Evolutionary conservation across 108 stramenopile genomes (phyloP).

Genomic region (Nannochloropsis gaditana): DNA sequence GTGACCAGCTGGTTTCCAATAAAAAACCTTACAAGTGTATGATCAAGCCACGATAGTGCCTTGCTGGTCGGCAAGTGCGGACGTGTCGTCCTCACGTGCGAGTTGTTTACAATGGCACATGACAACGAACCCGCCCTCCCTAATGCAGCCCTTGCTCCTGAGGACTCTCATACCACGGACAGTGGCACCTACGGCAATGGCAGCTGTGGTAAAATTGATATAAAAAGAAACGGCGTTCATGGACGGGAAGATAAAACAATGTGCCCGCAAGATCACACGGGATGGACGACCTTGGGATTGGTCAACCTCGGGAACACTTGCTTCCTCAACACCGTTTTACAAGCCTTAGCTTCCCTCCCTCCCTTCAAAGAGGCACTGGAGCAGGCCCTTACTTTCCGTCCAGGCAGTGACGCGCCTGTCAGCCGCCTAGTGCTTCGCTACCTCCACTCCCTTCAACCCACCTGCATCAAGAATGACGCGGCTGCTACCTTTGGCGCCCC

Average conservation of each 20-base stretch:
- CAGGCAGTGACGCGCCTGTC: background rate
- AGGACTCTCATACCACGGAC: background rate
- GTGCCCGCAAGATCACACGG: background rate
- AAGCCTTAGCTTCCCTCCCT: slow-evolving; percentile 31
- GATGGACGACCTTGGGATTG: slow-evolving; percentile 22
- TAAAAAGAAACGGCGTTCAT: too few relatives aligned
- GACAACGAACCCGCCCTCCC: too few relatives aligned
- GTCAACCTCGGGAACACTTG: slow-evolving; percentile 39
- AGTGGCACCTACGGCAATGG: background rate
- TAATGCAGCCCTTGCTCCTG: too few relatives aligned
- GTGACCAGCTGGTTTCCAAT: too few relatives aligned
- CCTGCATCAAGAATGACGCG: background rate
- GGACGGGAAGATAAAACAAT: too few relatives aligned
- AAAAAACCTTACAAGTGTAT: too few relatives aligned
- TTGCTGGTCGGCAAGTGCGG: too few relatives aligned
- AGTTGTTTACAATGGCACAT: too few relatives aligned
- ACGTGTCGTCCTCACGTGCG: too few relatives aligned
- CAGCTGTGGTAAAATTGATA: background rate
- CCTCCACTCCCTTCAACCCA: slow-evolving; percentile 9
- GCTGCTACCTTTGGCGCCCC: background rate
- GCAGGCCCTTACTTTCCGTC: background rate
- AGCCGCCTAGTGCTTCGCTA: background rate
- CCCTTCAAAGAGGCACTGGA: slow-evolving; percentile 32
- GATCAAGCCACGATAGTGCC: too few relatives aligned
- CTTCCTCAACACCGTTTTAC: slow-evolving; percentile 38